phyloP scores from a whole-genome alignment of 805 yeast genomes.

The Tetrapisispora nanseiensis region DNA sequence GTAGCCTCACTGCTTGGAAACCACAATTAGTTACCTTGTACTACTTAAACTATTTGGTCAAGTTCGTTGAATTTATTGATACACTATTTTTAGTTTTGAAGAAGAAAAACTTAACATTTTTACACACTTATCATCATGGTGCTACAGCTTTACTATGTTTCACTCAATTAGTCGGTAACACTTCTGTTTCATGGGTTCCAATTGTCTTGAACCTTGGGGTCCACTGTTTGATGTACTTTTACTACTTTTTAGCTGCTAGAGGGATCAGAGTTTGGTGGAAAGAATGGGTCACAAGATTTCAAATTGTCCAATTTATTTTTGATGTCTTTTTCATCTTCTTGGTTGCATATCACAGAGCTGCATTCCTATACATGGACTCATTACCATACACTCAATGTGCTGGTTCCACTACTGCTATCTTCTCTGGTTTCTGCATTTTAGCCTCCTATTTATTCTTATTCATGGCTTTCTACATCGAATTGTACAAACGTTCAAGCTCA shows the following conservation, averaged over 20 bases:
- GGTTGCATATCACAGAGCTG: constrained; percentile 67
- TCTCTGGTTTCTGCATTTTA: constrained; percentile 65
- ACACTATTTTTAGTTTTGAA: constrained; percentile 86
- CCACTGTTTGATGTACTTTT: constrained; percentile 96
- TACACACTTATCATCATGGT: constrained; percentile 96
- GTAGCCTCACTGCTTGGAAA: constrained; percentile 71
- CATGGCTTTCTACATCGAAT: constrained; percentile 69
- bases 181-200: constrained; percentile 93
- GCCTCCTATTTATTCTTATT: constrained; percentile 68
- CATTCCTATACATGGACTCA: constrained; percentile 30
- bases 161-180: constrained; percentile 83
- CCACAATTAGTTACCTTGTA: constrained; percentile 74
- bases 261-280: constrained; percentile 99
- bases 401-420: constrained; percentile 63
- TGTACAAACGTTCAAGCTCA: constrained; percentile 51
- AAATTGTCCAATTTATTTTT: constrained; percentile 83
- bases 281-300: constrained; percentile 96
- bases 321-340: constrained; percentile 88
- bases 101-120: constrained; percentile 82
- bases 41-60: constrained; percentile 85
- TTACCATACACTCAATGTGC: constrained; percentile 60
- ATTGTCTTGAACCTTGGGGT: constrained; percentile 82
- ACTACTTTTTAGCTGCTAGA: constrained; percentile 85
- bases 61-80: constrained; percentile 81
- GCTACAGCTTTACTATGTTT: constrained; percentile 93